Conservation (phyloP, 2,329 filamentous ascomycete genomes). For the Apiospora saccharicola region DNA sequence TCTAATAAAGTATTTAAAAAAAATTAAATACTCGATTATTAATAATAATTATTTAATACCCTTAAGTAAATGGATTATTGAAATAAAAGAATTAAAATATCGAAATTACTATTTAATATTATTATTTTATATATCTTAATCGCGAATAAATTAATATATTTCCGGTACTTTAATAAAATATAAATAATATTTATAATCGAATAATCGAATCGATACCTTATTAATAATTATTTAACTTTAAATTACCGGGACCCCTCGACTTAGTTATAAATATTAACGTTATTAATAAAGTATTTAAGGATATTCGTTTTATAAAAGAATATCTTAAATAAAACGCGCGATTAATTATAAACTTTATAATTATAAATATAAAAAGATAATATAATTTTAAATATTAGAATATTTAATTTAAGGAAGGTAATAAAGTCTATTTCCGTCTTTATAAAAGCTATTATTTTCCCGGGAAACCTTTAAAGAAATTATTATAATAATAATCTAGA, state of each 20-base stretch:
- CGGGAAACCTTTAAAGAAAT: neutral
- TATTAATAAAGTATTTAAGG: neutral
- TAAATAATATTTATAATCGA: neutral
- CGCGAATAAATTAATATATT: neutral
- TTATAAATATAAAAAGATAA: neutral
- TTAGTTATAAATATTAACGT: neutral
- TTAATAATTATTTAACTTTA: neutral
- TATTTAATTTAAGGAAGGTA: neutral
- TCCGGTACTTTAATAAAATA: too few species aligned
- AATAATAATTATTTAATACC: neutral
- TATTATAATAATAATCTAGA: neutral
- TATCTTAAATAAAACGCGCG: neutral
- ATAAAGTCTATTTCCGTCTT: neutral
- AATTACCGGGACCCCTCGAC: neutral
- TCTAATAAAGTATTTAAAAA: too few species aligned
- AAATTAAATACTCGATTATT: too few species aligned
- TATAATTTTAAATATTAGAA: neutral
- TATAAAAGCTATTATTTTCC: neutral
- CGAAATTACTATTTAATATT: neutral
- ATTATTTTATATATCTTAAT: neutral
- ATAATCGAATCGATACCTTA: neutral
- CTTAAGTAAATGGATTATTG: constrained; percentile 11
- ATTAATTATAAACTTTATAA: constrained; percentile 5
- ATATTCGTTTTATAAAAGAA: neutral
- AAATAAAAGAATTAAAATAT: neutral